Base-by-base conservation (phyloP, 140 eudicot species). In the Oenanthe javanica region DNA sequence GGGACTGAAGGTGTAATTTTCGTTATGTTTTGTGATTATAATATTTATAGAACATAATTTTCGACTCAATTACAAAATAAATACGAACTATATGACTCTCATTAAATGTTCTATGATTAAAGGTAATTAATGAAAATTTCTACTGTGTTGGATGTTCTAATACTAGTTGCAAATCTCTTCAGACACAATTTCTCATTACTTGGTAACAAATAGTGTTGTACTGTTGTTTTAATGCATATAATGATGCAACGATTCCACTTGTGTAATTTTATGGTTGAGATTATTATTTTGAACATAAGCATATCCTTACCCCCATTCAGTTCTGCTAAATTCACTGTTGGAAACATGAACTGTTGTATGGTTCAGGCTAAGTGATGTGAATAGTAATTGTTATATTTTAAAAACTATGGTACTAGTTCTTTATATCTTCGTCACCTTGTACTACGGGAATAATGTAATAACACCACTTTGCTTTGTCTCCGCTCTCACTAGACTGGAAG, bases 401-500 rank as follows among this genome's bases (percentile, higher is more conserved):
- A 10, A 42, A 43, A 43, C 4, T 25, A 4, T 72, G 4, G 23
- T 72, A 43, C 9, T 72, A 72, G 27, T 43, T 42, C 49, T 72
- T 72, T 19, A 46, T 61, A n/a, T 61, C 6, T 9, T 27, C 23
- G 70, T 23, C 12, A 59, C 11, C 48, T 14, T 19, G 25, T 15
- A 4, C 2, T 71, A 71, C 76, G 2, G 40, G 40, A 36, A 36
- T 36, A 9, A 54, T 42, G 57, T 27, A 13, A 73, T n/a, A 40
- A 73, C 45, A 9, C 52, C 54, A 21, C 18, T 10, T 61, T 38
- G 23, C 15, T 27, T 54, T 54, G 18, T 48, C 3, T 9, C 79
- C 31, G 45, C 38, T 80, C 61, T 52, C 18, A 38, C 47, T 83
- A 96, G 99, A 87, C 52, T 91, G 93, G 99, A 96, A 88, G 83